These are phyloP conservation scores for Lasiodiplodia sp. DNA, from an alignment of 2,329 filamentous ascomycete species.

Conservation along the genomic window DNA sequence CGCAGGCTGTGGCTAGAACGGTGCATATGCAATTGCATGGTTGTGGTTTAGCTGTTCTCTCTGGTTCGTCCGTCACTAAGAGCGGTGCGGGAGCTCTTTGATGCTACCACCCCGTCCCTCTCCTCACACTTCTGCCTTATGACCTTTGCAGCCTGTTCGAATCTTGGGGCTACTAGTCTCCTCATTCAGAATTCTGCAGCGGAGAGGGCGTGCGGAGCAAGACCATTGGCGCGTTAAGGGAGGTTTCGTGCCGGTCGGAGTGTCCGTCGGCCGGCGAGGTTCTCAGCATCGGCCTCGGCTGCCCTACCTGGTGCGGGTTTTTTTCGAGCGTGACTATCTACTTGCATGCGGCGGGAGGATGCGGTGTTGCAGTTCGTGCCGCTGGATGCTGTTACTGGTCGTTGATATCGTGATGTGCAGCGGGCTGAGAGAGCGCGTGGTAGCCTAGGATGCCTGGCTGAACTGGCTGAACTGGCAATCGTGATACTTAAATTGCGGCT, in stretches of 20 bases:
- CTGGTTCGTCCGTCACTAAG: no score
- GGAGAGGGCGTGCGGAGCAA: background rate
- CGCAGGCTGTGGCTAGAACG: no score
- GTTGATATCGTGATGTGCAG: background rate
- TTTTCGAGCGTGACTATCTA: background rate
- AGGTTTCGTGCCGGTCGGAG: background rate
- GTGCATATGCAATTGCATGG: no score
- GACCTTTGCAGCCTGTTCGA: background rate
- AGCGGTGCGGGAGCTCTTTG: no score
- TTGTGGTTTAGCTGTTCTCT: no score
- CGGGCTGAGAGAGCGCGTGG: background rate
- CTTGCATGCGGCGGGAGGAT: background rate
- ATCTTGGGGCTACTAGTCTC: background rate
- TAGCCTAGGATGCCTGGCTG: background rate
- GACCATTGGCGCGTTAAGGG: background rate
- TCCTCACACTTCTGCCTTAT: no score
- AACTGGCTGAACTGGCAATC: background rate
- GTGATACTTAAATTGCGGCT: background rate
- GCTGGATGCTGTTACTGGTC: background rate
- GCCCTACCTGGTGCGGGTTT: background rate
- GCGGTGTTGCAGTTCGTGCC: background rate
- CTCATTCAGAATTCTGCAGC: background rate
- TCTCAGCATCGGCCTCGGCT: background rate
- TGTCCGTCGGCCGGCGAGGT: background rate
- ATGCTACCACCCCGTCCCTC: no score